Evolutionary conservation across 805 yeast species (phyloP), one percentile per base, ranked within the genome.

Genomic region (Kodamaea kakaduensis): DNA sequence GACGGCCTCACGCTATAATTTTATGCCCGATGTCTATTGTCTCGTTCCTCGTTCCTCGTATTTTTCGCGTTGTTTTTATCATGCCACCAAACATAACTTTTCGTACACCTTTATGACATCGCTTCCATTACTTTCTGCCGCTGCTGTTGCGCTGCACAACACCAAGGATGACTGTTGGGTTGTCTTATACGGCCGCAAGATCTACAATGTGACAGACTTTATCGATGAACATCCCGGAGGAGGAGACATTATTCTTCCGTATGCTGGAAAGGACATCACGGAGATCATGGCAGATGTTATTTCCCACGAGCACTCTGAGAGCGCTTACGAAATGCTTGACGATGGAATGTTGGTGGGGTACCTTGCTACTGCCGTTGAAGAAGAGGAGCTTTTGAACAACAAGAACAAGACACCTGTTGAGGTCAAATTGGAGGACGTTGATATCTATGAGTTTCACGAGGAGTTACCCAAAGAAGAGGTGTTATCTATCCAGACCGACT

Each of bases 241-340:
- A 17, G 67, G 62, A 4, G 81, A 77, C 38, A 44, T 77, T n/a
- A 69, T 79, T 31, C 40, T 73, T 36, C 77, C 73, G 3, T 73
- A 73, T 45, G 79, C 76, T 23, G 86, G 83, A 15, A 67, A 71
- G 45, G 83, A 77, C 44, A 56, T 75, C 34, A 85, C 96, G 7
- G 76, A 75, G 35, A 78, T 87, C 31, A 74, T 90, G 73, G 78
- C 81, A 6, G 97, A 90, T 51, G 67, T 66, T 14, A 64, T 64
- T 3, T 69, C 81, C 23, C 96, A 89, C 56, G 77, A 73, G 33
- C 96, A 90, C 58, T 79, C 93, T 4, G 90, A 84, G 43, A 66
- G 81, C 31, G 95, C 97, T 1, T 83, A 84, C 57, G 93, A 85
- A 34, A 81, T 89, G 73, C 65, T 90, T 44, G 84, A 82, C 43